Base-by-base conservation (phyloP, 2,329 filamentous ascomycete genomes). In the Claviceps maximensis region DNA sequence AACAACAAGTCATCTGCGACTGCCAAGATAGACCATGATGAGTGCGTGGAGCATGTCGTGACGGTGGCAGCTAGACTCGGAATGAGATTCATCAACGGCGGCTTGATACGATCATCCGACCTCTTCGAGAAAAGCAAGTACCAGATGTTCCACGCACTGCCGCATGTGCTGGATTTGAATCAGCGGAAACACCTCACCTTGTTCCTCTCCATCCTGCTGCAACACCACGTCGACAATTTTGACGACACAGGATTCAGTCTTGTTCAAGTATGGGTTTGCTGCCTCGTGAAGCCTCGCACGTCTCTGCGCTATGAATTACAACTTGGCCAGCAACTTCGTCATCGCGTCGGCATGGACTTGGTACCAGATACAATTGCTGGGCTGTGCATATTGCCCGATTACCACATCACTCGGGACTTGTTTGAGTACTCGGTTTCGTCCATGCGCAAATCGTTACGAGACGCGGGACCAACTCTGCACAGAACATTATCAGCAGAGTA, bases 241-340 rank as follows among this genome's bases (percentile, higher is more conserved):
- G 67, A 67, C 55, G 67, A 75, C 41, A 59, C 74, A 2, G 71
- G 67, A 1, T 66, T 70, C n/a, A 72, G 69, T 9, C 60, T 76
- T 10, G 64, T 74, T 4, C 73, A 76, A 42, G 63, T 80, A n/a
- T 82, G 80, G 74, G 58, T 77, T 44, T 59, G 74, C 21, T 70
- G 73, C 8, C 65, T 82, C 47, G 70, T 74, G 44, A 78, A 78
- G 58, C 78, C 80, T 4, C 65, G 59, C 3, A 60, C 65, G 42
- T 70, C 67, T 23, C 56, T 79, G 15, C 67, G 63, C 5, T 77
- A 76, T 57, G 77, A 80, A 59, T 71, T 72, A 54, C 67, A 69
- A 23, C 67, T 82, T 5, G 77, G 72, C 4, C 68, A 73, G 52
- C 65, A 72, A 29, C 63, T 81, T 48, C 66, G 69, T 54, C 63